A percentile compares a stretch with the other conserved stretches of the same genome.
Conservation (phyloP, 495 filamentous ascomycete species). For the Mytilinidion resinicola region DNA sequence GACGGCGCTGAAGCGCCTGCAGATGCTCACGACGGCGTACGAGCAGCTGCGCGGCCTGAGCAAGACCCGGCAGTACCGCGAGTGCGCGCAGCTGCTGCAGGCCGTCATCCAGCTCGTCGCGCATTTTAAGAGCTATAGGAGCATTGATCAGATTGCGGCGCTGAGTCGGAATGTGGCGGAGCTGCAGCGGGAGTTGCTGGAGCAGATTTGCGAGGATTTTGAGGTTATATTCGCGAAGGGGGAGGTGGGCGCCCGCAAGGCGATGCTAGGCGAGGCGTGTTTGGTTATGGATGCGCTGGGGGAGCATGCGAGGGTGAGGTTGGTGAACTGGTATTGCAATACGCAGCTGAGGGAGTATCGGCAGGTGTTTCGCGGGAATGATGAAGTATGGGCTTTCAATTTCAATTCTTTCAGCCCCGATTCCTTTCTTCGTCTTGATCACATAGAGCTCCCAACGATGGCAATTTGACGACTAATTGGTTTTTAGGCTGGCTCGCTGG, state of each 20-base stretch:
- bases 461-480: constrained; percentile 7
- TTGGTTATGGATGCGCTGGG: constrained; percentile 92
- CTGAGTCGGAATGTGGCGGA: constrained; percentile 90
- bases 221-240: constrained; percentile 90
- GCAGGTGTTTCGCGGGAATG: constrained; percentile 89
- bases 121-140: constrained; percentile 96
- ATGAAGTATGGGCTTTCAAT: constrained; percentile 49
- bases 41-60: constrained; percentile 84
- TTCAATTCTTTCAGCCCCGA: too few relatives aligned
- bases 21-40: constrained; percentile 98
- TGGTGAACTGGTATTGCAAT: constrained; percentile 97
- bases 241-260: constrained; percentile 65
- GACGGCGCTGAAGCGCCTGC: constrained; percentile 93
- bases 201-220: constrained; percentile 98
- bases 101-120: constrained; percentile 97
- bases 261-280: constrained; percentile 77
- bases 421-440: too few relatives aligned
- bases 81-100: constrained; percentile 91
- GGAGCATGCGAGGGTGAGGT: constrained; percentile 72
- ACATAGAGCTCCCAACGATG: too few relatives aligned
- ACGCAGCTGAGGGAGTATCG: constrained; percentile 93
- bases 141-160: constrained; percentile 95
- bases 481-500: constrained; percentile 72
- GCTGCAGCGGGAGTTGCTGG: constrained; percentile 84
- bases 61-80: constrained; percentile 84